Base-by-base conservation (phyloP, 2,329 filamentous ascomycete species). In the Lachnellula occidentalis region DNA sequence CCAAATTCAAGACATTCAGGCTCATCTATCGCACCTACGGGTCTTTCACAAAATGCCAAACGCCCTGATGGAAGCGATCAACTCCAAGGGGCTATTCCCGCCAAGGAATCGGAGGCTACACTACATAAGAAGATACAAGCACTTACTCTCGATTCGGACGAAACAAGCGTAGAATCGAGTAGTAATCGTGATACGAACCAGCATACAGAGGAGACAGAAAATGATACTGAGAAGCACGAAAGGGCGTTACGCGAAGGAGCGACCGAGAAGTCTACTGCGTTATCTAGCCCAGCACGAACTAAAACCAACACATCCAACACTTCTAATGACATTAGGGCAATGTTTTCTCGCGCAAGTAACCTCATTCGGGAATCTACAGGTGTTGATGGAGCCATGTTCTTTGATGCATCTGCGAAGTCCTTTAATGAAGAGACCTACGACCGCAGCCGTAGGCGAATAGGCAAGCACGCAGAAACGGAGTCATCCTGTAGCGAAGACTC, bases 371-470 rank as follows among this genome's bases (percentile, higher is more conserved):
- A 58, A 34, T 46, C 52, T 34, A 48, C 39, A 19, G 43, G 34
- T 14, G 42, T 58, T 22, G 52, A 55, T 24, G 55, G 55, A 31
- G 39, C 36, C 14, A 47, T 58, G 14, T 57, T 51, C 36, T 47
- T 54, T 19, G 51, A 57, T 39, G 34, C 55, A 11, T 31, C 27
- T 31, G 9, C 27, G 9, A 31, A 31, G 9, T 31, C 27, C 27
- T 31, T 31, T 9, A 31, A 31, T 31, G 9, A 8, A 12, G 9
- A 31, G 27, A 31, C 27, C 9, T 31, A 31, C 27, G 27, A 11
- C 27, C 27, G 9, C 9, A 31, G 27, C 9, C 27, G 9, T 31
- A 31, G 27, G 27, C 27, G 27, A 31, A 31, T 31, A 9, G 27
- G 24, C 43, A 46, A 31, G 15, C 19, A 43, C 5, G 5, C n/a